Evolutionary conservation across 2,329 filamentous ascomycete species (phyloP).

Genomic region (Massarina eburnea): DNA sequence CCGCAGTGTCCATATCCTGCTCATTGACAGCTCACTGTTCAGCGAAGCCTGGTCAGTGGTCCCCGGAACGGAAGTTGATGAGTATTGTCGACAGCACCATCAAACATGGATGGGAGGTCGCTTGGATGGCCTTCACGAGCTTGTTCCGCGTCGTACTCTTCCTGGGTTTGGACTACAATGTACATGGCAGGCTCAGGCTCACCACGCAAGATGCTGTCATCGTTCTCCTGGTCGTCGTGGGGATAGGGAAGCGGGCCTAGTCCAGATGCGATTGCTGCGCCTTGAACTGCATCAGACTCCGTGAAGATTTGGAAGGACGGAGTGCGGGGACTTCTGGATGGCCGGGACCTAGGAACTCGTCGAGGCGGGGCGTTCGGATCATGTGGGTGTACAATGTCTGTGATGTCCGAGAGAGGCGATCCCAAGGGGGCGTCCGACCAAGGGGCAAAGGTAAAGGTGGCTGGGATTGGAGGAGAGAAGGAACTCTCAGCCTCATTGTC

Average conservation of each 20-base stretch:
- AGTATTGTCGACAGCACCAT: neutral
- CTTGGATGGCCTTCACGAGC: neutral
- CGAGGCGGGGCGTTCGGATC: neutral
- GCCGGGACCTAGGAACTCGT: too few species aligned
- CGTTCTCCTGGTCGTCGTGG: slow-evolving; percentile 9
- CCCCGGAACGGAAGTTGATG: too few species aligned
- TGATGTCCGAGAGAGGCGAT: neutral
- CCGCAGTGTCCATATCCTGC: too few species aligned
- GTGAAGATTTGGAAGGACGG: slow-evolving; percentile 4
- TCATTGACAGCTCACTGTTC: too few species aligned
- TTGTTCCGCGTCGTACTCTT: neutral
- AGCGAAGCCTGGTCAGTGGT: too few species aligned
- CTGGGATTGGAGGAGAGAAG: neutral
- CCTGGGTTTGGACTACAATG: neutral
- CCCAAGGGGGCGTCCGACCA: neutral
- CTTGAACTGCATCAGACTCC: slow-evolving; percentile 3
- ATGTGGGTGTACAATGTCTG: neutral
- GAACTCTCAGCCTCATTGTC: neutral
- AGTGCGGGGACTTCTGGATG: neutral
- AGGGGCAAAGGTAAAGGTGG: neutral
- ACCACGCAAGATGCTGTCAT: neutral
- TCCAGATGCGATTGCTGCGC: neutral
- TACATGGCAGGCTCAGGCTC: neutral
- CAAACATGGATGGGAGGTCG: slow-evolving; percentile 1
- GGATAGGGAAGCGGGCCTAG: neutral